phyloP scores from a whole-genome alignment of 192 early-diverging fungal genomes.

The Backusella sp. region DNA sequence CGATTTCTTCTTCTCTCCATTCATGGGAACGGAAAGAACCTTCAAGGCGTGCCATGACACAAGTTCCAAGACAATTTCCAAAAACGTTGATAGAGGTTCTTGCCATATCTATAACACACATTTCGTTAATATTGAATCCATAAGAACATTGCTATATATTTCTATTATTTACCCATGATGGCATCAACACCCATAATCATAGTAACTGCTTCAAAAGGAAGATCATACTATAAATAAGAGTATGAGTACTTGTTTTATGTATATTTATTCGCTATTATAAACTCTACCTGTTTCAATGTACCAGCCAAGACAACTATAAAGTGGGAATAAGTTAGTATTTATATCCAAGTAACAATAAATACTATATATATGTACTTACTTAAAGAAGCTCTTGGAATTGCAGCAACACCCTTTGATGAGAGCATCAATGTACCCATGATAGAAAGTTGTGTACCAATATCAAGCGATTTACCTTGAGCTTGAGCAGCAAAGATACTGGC shows the following conservation, averaged over 20 bases:
- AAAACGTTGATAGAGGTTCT: conserved; percentile 68
- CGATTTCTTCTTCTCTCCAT: conserved; percentile 35
- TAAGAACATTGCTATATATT: too few relatives aligned
- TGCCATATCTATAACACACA: conserved; percentile 54
- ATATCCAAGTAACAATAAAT: too few relatives aligned
- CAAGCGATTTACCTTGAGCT: conserved; percentile 46
- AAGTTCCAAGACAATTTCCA: conserved; percentile 69
- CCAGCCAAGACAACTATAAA: conserved; percentile 51
- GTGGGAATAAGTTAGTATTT: too few relatives aligned
- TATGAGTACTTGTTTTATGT: not conserved
- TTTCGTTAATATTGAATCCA: too few relatives aligned
- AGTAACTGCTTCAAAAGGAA: conserved; percentile 56
- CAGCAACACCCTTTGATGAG: conserved; percentile 65
- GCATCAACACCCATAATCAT: conserved; percentile 74
- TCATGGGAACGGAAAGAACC: conserved; percentile 58
- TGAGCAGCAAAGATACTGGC: conserved; percentile 73
- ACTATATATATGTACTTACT: not conserved
- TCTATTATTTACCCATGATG: conserved; percentile 44
- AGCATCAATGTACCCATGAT: conserved; percentile 69
- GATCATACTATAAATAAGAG: conserved; percentile 34
- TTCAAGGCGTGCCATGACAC: conserved; percentile 66
- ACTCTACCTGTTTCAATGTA: conserved; percentile 37
- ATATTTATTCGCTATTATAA: not conserved
- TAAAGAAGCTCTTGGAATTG: conserved; percentile 58
- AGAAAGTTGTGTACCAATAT: conserved; percentile 57